phyloP scores from a whole-genome alignment of 2,329 filamentous ascomycete species.

The Fusarium bulbicola region DNA sequence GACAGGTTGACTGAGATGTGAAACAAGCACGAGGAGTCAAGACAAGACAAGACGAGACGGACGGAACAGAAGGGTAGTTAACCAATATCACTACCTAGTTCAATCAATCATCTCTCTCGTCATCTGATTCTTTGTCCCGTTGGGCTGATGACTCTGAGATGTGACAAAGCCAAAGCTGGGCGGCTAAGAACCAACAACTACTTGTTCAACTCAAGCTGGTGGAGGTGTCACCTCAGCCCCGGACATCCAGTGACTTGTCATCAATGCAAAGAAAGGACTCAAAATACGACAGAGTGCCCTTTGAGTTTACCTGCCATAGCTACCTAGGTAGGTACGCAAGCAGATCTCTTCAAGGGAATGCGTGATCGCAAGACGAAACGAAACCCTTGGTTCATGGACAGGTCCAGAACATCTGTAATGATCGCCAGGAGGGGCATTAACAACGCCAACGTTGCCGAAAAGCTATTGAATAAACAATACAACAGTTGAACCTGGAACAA shows the following conservation, averaged over 20 bases:
- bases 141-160: conserved; percentile 32
- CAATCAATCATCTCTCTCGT: conserved; percentile 9
- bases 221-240: conserved; percentile 16
- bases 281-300: not conserved
- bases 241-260: not conserved
- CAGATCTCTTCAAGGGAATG: not conserved
- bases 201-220: conserved; percentile 30
- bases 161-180: conserved; percentile 39
- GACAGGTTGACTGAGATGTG: conserved; percentile 25
- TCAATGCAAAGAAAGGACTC: not conserved
- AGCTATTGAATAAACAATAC: not conserved
- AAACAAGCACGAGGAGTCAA: conserved; percentile 22
- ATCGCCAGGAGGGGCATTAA: conserved; percentile 30
- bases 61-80: conserved; percentile 4
- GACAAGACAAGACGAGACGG: not conserved
- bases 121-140: conserved; percentile 35
- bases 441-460: not conserved
- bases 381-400: conserved; percentile 13
- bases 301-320: not conserved
- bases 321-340: not conserved
- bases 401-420: conserved; percentile 19
- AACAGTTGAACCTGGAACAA: conserved; percentile 5
- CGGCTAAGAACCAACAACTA: conserved; percentile 36
- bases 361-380: conserved; percentile 25
- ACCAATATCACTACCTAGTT: not conserved